A percentile compares a stretch with the other conserved stretches of the same genome.
Conservation (phyloP, 495 filamentous ascomycete species). For the Opeltia flavorubescens region DNA sequence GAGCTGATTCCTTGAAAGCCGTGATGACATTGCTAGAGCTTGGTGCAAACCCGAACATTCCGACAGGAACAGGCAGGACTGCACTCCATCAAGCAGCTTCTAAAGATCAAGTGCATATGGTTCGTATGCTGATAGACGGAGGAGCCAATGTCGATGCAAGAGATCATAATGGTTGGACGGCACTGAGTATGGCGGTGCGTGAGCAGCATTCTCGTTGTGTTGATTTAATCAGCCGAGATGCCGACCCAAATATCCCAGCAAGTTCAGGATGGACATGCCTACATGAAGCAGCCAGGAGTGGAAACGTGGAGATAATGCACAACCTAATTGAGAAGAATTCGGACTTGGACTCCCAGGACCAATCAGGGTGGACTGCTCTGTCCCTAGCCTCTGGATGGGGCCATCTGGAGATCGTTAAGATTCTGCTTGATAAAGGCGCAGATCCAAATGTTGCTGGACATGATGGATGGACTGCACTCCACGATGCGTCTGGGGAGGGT, state of each 20-base stretch:
- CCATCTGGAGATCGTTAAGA: neutral
- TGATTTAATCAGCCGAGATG: neutral
- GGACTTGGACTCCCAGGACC: neutral
- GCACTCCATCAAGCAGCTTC: neutral
- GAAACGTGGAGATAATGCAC: neutral
- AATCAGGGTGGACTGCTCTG: neutral
- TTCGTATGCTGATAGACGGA: neutral
- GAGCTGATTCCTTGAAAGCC: neutral
- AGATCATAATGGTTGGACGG: neutral
- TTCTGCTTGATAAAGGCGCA: neutral
- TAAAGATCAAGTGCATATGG: neutral
- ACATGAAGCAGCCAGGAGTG: neutral
- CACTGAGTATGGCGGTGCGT: neutral
- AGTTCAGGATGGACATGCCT: neutral
- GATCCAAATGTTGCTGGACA: constrained; percentile 1
- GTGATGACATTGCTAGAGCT: neutral
- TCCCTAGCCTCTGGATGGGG: neutral
- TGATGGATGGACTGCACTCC: too few relatives aligned
- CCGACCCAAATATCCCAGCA: neutral
- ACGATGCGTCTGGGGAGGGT: too few relatives aligned
- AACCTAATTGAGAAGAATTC: neutral
- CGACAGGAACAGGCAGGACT: neutral
- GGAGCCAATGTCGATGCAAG: neutral
- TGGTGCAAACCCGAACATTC: neutral
- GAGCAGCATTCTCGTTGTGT: neutral